Conservation (phyloP, 2,329 filamentous ascomycete genomes). For the Curvularia hawaiiensis region DNA sequence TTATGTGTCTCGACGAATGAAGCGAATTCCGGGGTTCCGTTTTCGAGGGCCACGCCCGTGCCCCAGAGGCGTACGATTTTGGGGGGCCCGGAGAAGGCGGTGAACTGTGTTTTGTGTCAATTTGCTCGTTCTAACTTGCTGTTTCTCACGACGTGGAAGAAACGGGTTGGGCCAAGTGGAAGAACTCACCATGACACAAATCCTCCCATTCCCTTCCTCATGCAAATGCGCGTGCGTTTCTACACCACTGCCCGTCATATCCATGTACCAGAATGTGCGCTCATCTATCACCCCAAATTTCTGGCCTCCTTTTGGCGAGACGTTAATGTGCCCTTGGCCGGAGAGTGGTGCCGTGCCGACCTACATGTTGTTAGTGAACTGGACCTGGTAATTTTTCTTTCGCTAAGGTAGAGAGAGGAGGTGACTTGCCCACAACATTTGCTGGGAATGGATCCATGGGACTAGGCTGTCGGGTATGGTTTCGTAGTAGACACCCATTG, state of each 20-base stretch:
- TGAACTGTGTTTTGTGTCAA: constrained; percentile 32
- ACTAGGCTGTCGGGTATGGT: constrained; percentile 47
- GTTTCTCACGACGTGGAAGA: no score
- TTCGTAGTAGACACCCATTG: constrained; percentile 53
- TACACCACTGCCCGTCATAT: constrained; percentile 50
- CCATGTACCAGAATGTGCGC: constrained; percentile 51
- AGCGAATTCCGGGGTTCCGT: constrained; percentile 43
- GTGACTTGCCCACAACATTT: constrained; percentile 48
- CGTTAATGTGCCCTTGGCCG: constrained; percentile 51
- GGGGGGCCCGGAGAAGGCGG: constrained; percentile 50
- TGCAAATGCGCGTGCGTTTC: constrained; percentile 53
- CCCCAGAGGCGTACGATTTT: constrained; percentile 53
- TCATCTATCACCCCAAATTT: constrained; percentile 45
- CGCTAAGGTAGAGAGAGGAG: no score
- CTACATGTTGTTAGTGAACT: not conserved
- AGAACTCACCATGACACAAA: constrained; percentile 42
- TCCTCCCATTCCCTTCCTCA: constrained; percentile 50
- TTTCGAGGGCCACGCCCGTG: constrained; percentile 45
- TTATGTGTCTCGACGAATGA: constrained; percentile 42
- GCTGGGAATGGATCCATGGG: constrained; percentile 52
- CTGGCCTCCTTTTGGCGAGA: constrained; percentile 52
- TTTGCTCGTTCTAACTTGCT: no score
- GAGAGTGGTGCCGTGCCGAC: constrained; percentile 49
- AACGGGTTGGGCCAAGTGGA: not conserved
- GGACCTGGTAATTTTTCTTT: no score